Evolutionary conservation across 2,329 filamentous ascomycete species (phyloP).

Genomic region (Cryphonectria carpinicola): DNA sequence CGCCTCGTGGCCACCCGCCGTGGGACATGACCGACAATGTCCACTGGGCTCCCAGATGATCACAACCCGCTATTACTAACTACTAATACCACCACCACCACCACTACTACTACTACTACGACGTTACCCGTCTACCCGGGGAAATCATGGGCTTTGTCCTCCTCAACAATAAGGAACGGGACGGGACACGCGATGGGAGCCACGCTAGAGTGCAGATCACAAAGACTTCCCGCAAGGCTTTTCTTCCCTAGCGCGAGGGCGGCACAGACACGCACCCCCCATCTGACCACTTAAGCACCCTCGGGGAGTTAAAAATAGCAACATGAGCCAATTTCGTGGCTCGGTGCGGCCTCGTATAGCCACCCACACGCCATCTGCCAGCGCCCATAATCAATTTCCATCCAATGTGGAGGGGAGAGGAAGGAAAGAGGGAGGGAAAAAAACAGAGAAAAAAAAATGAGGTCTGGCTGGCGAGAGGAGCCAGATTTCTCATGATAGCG

Average conservation of each 20-base stretch:
- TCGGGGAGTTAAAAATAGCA: not conserved
- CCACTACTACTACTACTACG: not conserved
- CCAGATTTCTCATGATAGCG: not conserved
- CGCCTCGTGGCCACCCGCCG: slow-evolving; percentile 7
- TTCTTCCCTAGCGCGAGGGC: slow-evolving; percentile 3
- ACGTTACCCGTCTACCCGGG: slow-evolving; percentile 2
- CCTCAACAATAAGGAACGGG: not conserved
- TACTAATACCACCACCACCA: not conserved
- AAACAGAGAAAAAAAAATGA: not conserved
- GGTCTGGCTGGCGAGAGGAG: not conserved
- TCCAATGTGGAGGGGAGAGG: not conserved
- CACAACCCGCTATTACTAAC: not conserved
- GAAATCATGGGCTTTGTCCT: not conserved
- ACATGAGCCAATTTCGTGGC: slow-evolving; percentile 7
- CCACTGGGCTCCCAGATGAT: not conserved
- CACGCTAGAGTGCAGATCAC: not conserved
- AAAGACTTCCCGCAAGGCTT: slow-evolving; percentile 1
- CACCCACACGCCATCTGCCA: not conserved
- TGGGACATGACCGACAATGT: not conserved
- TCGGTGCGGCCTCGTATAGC: not conserved
- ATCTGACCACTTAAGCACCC: not conserved
- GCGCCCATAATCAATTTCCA: not conserved
- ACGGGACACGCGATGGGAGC: slow-evolving; percentile 8
- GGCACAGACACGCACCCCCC: not conserved
- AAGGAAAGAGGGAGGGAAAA: not conserved